Evolutionary conservation across 257 asterid species (phyloP).

Genomic region (Przewalskia tangutica): DNA sequence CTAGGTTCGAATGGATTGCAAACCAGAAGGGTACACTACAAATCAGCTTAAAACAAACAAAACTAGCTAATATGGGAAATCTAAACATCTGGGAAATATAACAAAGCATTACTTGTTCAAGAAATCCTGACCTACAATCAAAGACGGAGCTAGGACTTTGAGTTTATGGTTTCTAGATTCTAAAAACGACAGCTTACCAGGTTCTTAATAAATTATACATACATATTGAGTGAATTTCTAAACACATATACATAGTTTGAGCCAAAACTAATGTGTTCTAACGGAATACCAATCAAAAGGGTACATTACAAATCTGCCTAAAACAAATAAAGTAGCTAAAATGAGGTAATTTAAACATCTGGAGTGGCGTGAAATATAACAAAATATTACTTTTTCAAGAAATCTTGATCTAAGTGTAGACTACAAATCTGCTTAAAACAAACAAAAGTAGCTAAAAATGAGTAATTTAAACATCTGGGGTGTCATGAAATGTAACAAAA

Average conservation of each 20-base stretch:
- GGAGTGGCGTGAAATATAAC: background rate
- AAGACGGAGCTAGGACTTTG: no score
- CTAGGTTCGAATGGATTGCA: no score
- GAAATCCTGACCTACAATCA: constrained; percentile 47
- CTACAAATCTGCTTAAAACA: no score
- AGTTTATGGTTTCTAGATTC: no score
- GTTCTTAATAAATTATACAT: background rate
- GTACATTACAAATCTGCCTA: no score
- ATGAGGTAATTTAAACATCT: background rate
- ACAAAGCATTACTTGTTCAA: constrained; percentile 48
- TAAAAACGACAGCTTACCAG: no score
- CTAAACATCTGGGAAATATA: background rate
- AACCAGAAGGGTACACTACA: background rate
- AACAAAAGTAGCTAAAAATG: background rate
- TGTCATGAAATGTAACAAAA: no score
- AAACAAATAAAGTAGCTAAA: background rate
- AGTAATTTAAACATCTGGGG: background rate
- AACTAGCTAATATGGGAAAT: background rate
- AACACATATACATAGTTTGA: no score
- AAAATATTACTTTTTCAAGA: constrained; percentile 58
- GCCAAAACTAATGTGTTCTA: no score
- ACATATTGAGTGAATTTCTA: no score
- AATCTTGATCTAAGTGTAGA: constrained; percentile 44
- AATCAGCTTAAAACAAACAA: background rate
- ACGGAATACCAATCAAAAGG: background rate